Evolutionary conservation across 139 green algal species (phyloP), one percentile per base, ranked within the genome.

Genomic region (Spirogloea muscicola): DNA sequence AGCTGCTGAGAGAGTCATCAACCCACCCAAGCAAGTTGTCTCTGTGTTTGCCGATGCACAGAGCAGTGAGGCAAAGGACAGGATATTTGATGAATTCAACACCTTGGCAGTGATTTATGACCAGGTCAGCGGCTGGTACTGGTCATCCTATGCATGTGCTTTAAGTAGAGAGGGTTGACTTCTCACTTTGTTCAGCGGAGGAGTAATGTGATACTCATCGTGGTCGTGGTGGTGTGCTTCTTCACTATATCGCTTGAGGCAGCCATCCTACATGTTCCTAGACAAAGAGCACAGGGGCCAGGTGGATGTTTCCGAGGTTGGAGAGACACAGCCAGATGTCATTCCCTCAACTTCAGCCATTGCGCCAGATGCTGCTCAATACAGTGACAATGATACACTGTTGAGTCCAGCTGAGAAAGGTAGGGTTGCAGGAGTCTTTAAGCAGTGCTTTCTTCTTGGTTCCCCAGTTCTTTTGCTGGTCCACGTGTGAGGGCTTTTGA

Each of bases 31-130:
- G 52, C 66, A 72, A 3, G 38, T 58, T 10, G 68, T 86, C 31
- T 48, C 40, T 16, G 49, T 62, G 3, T 92, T 93, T 69, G 76
- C 72, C 0, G 87, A 91, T 43, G 61, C 76, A n/a, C 77, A 85
- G 40, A 85, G 75, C 27, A 68, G 82, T 0, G 91, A 95, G 68
- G 76, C 86, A 31, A 74, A 81, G 38, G 82, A 87, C 29, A 37
- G 31, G 5, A 87, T 98, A 39, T 98, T 98, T 66, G 83, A 92
- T 9, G 91, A 97, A 83, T 93, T 96, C 76, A 97, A 97, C 84
- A 86, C 83, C 0, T 82, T 97, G 10, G 90, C 90, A 1, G 90
- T 97, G 1, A 58, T 95, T 0, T 96, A 93, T 81, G 58, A 46
- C 6, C 64, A 84, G 39, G 62, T 70, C 9, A 60, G 71, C 31